Percentiles rank a stretch among this genome's conserved stretches.
Conservation (phyloP, 2,329 filamentous ascomycete genomes). For the Penicillium aurantiogriseum region DNA sequence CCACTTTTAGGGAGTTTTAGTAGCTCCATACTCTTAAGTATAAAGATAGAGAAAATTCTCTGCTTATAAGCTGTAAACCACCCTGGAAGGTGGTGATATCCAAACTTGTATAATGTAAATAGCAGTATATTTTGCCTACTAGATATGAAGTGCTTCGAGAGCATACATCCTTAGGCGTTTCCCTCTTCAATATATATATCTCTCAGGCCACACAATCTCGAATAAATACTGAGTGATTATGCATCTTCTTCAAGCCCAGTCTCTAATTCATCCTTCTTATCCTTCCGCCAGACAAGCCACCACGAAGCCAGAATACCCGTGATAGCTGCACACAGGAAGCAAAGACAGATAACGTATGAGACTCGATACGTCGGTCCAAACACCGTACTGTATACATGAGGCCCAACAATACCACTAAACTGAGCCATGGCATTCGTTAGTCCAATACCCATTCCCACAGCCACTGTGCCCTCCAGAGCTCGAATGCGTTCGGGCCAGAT, state of each 20-base stretch:
- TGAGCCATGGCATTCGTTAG: slow-evolving; percentile 47
- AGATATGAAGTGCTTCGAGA: no score
- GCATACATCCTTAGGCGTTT: no score
- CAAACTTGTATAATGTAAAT: no score
- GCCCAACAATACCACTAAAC: slow-evolving; percentile 44
- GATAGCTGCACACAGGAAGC: slow-evolving; percentile 32
- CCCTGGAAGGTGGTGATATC: no score
- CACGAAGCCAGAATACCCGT: slow-evolving; percentile 27
- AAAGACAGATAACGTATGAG: slow-evolving; percentile 38
- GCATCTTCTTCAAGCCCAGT: background rate
- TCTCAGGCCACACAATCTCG: background rate
- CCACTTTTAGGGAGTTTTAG: no score
- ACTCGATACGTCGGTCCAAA: slow-evolving; percentile 44
- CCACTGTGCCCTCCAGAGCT: slow-evolving; percentile 42
- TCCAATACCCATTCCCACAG: slow-evolving; percentile 44
- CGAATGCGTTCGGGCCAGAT: slow-evolving; percentile 49
- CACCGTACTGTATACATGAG: slow-evolving; percentile 42
- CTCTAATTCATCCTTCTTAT: slow-evolving; percentile 9
- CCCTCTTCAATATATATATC: background rate
- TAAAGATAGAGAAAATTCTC: no score
- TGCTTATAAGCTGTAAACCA: no score
- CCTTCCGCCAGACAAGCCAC: slow-evolving; percentile 25
- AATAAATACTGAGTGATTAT: background rate
- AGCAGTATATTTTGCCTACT: no score
- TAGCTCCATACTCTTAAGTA: no score